Conservation (phyloP, 768 basidiomycete species). For the Serendipita indica region DNA sequence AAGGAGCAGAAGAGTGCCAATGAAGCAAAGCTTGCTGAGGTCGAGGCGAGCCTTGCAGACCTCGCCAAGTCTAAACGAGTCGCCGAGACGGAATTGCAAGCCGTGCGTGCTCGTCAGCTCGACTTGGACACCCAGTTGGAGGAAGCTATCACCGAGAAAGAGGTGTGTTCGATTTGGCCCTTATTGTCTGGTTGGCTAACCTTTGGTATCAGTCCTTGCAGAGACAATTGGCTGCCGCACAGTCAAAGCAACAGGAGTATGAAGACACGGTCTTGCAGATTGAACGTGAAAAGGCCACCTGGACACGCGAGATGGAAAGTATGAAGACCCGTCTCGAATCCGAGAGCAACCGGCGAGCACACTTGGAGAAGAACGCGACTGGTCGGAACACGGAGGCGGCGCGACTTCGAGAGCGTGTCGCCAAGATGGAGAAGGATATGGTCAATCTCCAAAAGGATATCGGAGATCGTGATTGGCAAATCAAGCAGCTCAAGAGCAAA, state of each 20-base stretch:
- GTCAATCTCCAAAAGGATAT: constrained; percentile 69
- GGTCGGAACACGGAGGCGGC: constrained; percentile 55
- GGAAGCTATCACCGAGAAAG: constrained; percentile 49
- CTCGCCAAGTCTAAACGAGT: constrained; percentile 54
- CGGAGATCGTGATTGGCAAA: constrained; percentile 69
- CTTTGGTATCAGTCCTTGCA: constrained; percentile 58
- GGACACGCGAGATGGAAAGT: constrained; percentile 57
- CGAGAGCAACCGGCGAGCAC: constrained; percentile 56
- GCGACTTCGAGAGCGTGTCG: constrained; percentile 50
- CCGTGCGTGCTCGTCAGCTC: constrained; percentile 50
- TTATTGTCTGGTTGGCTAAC: background rate
- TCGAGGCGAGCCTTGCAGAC: constrained; percentile 36
- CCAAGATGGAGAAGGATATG: constrained; percentile 63
- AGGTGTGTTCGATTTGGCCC: constrained; percentile 34
- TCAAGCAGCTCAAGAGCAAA: constrained; percentile 71
- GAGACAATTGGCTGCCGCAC: constrained; percentile 54
- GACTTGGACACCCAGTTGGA: constrained; percentile 50
- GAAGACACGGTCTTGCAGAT: constrained; percentile 78
- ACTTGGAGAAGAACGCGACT: constrained; percentile 52
- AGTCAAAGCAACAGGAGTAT: constrained; percentile 65
- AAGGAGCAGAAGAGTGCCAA: constrained; percentile 41
- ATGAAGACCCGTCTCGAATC: constrained; percentile 56
- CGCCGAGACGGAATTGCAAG: constrained; percentile 57
- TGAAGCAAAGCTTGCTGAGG: constrained; percentile 29
- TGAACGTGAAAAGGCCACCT: constrained; percentile 65